phyloP scores from a whole-genome alignment of 805 yeast species.

The Metschnikowia cubensis region DNA sequence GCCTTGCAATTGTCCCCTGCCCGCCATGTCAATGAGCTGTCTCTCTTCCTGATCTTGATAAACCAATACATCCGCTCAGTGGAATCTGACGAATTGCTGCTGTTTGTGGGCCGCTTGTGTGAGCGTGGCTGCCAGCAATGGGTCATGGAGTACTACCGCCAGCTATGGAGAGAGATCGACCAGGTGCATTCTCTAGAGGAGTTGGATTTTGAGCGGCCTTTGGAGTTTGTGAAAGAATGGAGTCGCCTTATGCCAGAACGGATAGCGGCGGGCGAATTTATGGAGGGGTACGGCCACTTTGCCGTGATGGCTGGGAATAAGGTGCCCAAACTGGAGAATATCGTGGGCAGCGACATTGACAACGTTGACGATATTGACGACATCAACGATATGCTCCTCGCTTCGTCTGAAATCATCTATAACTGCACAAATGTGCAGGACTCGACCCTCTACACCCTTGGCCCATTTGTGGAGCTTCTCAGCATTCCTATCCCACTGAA shows the following conservation, averaged over 20 bases:
- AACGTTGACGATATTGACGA: background rate
- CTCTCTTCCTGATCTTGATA: constrained; percentile 22
- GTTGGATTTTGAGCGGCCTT: constrained; percentile 1
- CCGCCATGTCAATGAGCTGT: constrained; percentile 3
- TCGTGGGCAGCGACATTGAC: background rate
- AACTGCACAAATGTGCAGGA: constrained; percentile 22
- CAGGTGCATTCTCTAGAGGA: background rate
- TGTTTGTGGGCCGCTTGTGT: constrained; percentile 14
- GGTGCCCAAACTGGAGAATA: background rate
- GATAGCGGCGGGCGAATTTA: constrained; percentile 3
- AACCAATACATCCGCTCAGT: constrained; percentile 32
- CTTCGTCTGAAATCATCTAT: constrained; percentile 13
- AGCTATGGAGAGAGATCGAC: background rate
- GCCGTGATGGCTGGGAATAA: background rate
- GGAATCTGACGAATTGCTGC: constrained; percentile 15
- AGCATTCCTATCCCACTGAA: background rate
- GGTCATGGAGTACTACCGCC: constrained; percentile 9
- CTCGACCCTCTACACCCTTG: constrained; percentile 2
- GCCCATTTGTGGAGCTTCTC: background rate
- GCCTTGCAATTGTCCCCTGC: background rate
- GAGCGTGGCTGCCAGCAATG: constrained; percentile 4
- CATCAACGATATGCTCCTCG: constrained; percentile 1
- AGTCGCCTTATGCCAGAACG: constrained; percentile 1
- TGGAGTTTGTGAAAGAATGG: constrained; percentile 11
- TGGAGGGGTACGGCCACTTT: background rate